Evolutionary conservation across 768 basidiomycete genomes (phyloP), one percentile per base, ranked within the genome.

Genomic region (Hortiboletus flavorubellus): DNA sequence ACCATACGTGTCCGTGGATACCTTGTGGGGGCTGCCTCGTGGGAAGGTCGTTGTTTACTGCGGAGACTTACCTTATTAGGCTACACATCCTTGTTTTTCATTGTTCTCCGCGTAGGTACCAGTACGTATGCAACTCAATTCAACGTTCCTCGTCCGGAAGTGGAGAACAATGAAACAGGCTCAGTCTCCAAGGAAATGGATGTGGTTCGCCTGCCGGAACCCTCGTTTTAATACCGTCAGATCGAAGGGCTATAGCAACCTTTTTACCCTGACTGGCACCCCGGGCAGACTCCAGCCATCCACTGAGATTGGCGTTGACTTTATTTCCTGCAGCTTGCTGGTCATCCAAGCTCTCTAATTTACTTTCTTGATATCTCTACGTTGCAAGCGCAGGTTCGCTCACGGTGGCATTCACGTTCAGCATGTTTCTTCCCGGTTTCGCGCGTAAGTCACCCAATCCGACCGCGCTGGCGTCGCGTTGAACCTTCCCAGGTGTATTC

Each of bases 401-500:
- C 43, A 21, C 6, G 7, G 51, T 55, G 44, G 29, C 41, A 51
- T 56, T 49, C 39, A 30, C 33, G 15, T 39, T 49, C 37, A 57
- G 8, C 42, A 71, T 60, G 60, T 54, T 63, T 5, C 63, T 69
- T 41, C 68, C 68, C 16, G 63, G 64, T 45, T 67, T 67, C 49
- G 68, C 69, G 8, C 65, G 68, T 68, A 53, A 67, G 63, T 60
- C 8, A 44, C 21, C 11, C 9, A 29, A 23, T 15, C 9, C 31
- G 7, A 18, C 21, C 31, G 41, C 15, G 30, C 33, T 40, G 15
- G 35, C 40, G 18, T 40, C 34, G 26, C 23, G 7, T 26, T 9
- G n/a, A 53, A 41, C 42, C 29, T 30, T 42, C 46, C 11, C 55
- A 80, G 78, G 73, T 57, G 41, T 81, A 52, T 93, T 93, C 72